Evolutionary conservation across 192 early-diverging fungal species (phyloP).

Genomic region (Jimgerdemannia lactiflua): DNA sequence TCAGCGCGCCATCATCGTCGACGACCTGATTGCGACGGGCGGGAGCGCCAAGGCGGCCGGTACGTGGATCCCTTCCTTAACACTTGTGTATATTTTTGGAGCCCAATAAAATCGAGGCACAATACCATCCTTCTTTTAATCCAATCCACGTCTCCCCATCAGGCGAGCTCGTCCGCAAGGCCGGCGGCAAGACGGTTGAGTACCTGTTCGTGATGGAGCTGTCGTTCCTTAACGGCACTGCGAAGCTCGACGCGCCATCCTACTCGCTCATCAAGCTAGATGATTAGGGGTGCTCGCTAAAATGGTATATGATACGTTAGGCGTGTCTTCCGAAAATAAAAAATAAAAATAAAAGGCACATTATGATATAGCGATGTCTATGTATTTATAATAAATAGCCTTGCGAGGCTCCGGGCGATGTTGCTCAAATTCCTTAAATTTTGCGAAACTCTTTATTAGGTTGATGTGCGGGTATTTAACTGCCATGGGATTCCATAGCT

Average conservation of each 20-base stretch:
- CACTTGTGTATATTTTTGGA: not conserved
- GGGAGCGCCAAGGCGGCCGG: slow-evolving; percentile 37
- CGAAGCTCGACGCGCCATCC: slow-evolving; percentile 76
- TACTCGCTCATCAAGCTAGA: slow-evolving; percentile 78
- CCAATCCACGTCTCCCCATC: not conserved
- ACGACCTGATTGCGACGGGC: slow-evolving; percentile 93
- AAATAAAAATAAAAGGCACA: no score
- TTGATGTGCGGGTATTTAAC: no score
- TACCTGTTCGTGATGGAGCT: slow-evolving; percentile 95
- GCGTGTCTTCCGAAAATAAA: no score
- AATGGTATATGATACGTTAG: no score
- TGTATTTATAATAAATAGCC: no score
- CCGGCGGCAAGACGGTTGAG: slow-evolving; percentile 71
- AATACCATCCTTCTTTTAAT: not conserved
- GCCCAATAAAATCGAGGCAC: not conserved
- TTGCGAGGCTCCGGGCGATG: no score
- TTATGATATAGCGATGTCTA: no score
- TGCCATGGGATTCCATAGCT: no score
- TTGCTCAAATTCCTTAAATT: no score
- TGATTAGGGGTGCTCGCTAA: not conserved
- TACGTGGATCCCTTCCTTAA: not conserved
- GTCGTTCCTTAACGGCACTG: slow-evolving; percentile 76
- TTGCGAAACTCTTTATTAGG: no score
- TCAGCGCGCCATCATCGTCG: slow-evolving; percentile 88
- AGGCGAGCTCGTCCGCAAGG: slow-evolving; percentile 66